phyloP scores from a whole-genome alignment of 192 early-diverging fungal genomes.

The Lunasporangiospora selenospora region DNA sequence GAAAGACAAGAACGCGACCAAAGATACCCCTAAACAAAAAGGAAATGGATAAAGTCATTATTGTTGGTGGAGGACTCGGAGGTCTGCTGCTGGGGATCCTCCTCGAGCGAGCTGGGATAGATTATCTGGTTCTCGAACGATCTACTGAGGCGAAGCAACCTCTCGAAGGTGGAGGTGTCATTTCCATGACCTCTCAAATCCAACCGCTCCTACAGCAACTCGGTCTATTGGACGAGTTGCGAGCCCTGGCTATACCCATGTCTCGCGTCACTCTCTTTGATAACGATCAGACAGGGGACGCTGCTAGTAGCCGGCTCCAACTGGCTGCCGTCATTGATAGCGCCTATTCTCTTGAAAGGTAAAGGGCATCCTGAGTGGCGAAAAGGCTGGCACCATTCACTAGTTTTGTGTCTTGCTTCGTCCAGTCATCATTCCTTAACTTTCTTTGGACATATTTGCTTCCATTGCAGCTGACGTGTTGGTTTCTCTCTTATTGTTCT shows the following conservation, averaged over 20 bases:
- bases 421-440: no score
- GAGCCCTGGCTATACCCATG: slow-evolving; percentile 7
- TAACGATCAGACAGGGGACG: background rate
- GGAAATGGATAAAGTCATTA: slow-evolving; percentile 29
- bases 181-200: slow-evolving; percentile 22
- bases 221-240: slow-evolving; percentile 5
- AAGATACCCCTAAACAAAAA: no score
- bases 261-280: slow-evolving; percentile 8
- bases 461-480: no score
- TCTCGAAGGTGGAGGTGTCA: slow-evolving; percentile 24
- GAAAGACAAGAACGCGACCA: no score
- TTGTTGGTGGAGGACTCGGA: slow-evolving; percentile 23
- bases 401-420: no score
- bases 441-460: no score
- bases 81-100: slow-evolving; percentile 13
- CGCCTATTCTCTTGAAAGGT: background rate
- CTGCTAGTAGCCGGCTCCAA: background rate
- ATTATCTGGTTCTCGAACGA: slow-evolving; percentile 20
- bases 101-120: slow-evolving; percentile 7
- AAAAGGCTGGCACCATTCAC: no score
- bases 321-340: slow-evolving; percentile 2
- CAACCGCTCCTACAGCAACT: slow-evolving; percentile 25
- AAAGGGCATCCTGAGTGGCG: no score
- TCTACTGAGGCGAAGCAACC: slow-evolving; percentile 14
- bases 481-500: no score